A percentile compares a stretch with the other conserved stretches of the same genome.
Conservation (phyloP, 352 stramenopile genomes). For the Globisporangium carolinianum region DNA sequence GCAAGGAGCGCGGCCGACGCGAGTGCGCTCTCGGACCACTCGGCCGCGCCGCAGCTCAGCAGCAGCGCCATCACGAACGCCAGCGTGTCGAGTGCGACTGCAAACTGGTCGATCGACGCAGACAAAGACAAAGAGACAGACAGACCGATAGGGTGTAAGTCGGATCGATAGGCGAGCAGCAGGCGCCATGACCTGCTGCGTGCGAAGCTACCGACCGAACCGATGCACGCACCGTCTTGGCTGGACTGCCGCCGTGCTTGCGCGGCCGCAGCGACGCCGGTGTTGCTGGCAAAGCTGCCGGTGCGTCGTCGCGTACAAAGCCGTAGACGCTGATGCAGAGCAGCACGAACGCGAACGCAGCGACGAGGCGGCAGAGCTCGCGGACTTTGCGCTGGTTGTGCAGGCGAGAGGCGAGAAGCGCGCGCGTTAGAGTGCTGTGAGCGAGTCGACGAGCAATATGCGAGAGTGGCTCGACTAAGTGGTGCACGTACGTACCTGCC, state of each 20-base stretch:
- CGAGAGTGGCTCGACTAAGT: no score
- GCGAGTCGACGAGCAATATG: no score
- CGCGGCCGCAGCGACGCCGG: neutral
- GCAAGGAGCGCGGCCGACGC: conserved; percentile 32
- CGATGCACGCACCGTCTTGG: conserved; percentile 7
- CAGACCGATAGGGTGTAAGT: no score
- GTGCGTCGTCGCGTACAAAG: neutral
- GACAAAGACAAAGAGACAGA: neutral
- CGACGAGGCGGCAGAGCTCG: conserved; percentile 25
- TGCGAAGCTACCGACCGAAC: no score
- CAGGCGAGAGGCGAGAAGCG: neutral
- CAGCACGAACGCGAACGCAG: conserved; percentile 24
- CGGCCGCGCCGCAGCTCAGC: conserved; percentile 22
- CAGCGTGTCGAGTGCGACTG: conserved; percentile 37
- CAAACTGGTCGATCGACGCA: conserved; percentile 22
- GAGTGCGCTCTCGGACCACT: conserved; percentile 21
- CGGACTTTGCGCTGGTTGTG: conserved; percentile 26
- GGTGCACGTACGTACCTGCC: conserved; percentile 19
- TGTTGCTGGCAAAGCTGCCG: neutral
- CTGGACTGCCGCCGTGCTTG: conserved; percentile 4
- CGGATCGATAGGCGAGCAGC: no score
- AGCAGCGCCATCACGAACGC: conserved; percentile 36
- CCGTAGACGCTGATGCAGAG: conserved; percentile 33
- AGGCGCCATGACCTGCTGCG: no score
- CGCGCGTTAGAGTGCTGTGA: neutral